These are phyloP conservation scores for Aspergillus brasiliensis DNA, from an alignment of 2,329 filamentous ascomycete genomes.

Conservation along the genomic window DNA sequence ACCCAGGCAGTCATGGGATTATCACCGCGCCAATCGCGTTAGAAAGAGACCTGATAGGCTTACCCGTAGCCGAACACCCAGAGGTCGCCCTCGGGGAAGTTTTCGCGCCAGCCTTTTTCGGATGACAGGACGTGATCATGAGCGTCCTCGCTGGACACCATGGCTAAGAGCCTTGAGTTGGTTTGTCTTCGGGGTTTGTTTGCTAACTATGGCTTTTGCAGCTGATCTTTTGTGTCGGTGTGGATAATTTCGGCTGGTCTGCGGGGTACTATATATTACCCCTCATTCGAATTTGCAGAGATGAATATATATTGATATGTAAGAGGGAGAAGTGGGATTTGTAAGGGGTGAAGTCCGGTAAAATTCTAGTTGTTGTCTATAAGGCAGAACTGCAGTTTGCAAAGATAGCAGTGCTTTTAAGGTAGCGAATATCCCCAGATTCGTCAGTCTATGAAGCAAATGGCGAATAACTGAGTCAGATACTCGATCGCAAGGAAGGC, in stretches of 20 bases:
- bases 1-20: neutral
- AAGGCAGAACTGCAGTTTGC: too few species aligned
- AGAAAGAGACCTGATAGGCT: constrained; percentile 31
- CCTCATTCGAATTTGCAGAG: too few species aligned
- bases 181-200: neutral
- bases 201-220: too few species aligned
- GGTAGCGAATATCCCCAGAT: neutral
- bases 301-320: too few species aligned
- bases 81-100: constrained; percentile 65
- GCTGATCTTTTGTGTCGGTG: too few species aligned
- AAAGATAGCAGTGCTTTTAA: neutral
- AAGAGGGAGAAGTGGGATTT: too few species aligned
- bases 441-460: neutral
- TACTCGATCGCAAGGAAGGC: neutral
- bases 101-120: constrained; percentile 43
- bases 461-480: neutral
- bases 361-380: too few species aligned
- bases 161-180: too few species aligned
- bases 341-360: too few species aligned
- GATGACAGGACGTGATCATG: neutral
- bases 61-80: constrained; percentile 99
- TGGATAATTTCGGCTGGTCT: too few species aligned
- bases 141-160: neutral
- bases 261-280: too few species aligned
- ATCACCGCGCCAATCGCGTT: neutral